Percentiles rank a stretch among this genome's conserved stretches.
These are phyloP conservation scores for Globisporangium uncinulatum DNA, from an alignment of 352 stramenopile genomes.

Conservation along the genomic window DNA sequence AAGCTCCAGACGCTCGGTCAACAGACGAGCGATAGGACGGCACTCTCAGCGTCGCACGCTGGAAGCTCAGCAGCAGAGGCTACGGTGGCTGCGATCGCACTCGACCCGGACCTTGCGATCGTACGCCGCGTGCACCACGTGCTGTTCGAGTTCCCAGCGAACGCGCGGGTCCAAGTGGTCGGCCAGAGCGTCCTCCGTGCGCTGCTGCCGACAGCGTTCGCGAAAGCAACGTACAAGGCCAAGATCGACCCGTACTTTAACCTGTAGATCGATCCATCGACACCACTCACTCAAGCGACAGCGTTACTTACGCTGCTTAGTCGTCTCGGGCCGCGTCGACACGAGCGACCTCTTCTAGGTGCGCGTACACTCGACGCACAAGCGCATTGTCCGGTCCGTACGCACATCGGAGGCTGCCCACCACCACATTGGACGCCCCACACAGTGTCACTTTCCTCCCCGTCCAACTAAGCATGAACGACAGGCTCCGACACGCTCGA, in stretches of 20 bases:
- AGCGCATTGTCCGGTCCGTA: slow-evolving; percentile 10
- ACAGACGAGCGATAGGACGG: not conserved
- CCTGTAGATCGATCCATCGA: slow-evolving; percentile 21
- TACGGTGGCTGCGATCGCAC: slow-evolving; percentile 37
- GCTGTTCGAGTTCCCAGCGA: slow-evolving; percentile 57
- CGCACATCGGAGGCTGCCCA: slow-evolving; percentile 2
- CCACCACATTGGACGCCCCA: not conserved
- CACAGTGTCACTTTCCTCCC: not conserved
- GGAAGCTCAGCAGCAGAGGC: not conserved
- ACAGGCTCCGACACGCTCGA: not conserved
- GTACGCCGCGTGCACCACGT: slow-evolving; percentile 55
- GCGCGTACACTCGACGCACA: not conserved
- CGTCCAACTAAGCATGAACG: not conserved
- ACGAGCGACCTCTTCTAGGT: slow-evolving; percentile 7
- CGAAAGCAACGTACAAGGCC: slow-evolving; percentile 61
- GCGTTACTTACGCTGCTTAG: not conserved
- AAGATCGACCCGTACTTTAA: slow-evolving; percentile 76
- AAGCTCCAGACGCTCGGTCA: slow-evolving; percentile 38
- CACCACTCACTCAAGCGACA: not conserved
- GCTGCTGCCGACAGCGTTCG: slow-evolving; percentile 57
- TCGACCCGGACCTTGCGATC: slow-evolving; percentile 45
- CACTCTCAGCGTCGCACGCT: not conserved
- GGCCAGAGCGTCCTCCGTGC: slow-evolving; percentile 44
- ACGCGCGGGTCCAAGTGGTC: slow-evolving; percentile 55
- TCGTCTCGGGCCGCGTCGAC: not conserved